Evolutionary conservation across 257 asterid genomes (phyloP), one percentile per base, ranked within the genome.

Genomic region (Cordia subcordata): DNA sequence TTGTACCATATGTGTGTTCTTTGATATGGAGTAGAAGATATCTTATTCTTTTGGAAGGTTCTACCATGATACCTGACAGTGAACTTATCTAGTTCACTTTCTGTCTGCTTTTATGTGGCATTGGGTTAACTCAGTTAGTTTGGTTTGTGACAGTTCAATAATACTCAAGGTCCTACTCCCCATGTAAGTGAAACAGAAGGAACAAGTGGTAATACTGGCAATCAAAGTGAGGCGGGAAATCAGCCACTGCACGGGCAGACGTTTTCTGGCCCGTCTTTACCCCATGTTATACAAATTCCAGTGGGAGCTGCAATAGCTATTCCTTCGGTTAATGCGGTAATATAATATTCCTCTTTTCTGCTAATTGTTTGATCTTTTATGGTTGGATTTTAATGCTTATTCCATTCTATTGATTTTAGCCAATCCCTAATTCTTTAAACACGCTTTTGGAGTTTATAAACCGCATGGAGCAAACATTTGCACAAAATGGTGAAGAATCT

Each of bases 371-470:
- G 6, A 19, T 58, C 53, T 54, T 21, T 57, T 35, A 27, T 18
- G 47, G 15, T 42, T 42, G 42, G 60, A 14, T 12, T 35, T 58
- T 81, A 50, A 79, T 62, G 10, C 62, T 39, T 51, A 23, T 23
- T 64, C 40, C n/a, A n/a, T 65, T 63, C 61, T 51, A 69, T 17
- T 53, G 9, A 67, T 19, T 64, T 77, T 49, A 93, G 99, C 95
- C 97, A 23, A 81, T 93, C 74, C 94, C 92, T 27, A 88, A 93
- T 74, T 89, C 99, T n/a, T 62, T 93, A 76, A 77, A 71, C 85
- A 93, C 99, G 4, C 85, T 93, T 66, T 50, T 65, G 8, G 96
- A 85, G 70, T 93, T 85, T 69, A 86, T 93, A 69, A 83, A 79
- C 69, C 90, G 70, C 61, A 81, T 93, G 97, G 96, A 87, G 75